Base-by-base conservation (phyloP, 805 yeast species). In the Kazachstania psychrophila region DNA sequence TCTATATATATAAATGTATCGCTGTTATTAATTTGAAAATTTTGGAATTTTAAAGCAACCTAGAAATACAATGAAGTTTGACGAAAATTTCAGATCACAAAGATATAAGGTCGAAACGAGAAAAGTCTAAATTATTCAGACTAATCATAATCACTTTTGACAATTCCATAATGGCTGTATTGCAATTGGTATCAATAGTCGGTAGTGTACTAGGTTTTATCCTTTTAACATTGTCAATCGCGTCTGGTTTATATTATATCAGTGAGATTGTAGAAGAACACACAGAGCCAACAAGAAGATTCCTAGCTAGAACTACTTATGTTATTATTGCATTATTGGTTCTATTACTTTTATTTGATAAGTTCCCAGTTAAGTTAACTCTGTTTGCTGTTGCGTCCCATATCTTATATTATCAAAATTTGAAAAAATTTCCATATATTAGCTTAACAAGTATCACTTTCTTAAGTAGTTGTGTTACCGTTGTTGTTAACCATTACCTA, bases 191-290 rank as follows among this genome's bases (percentile, higher is more conserved):
- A 2, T 75, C 88, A 2, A 69, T 73, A 38, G 54, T 69, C 2
- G 92, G 92, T 12, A 64, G 73, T 1, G 58, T 74, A 0, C 51
- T 69, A 0, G 92, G 88, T 3, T 79, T 81, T 47, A 48, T 73
- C 2, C 70, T 75, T 38, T 64, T 76, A 36, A 76, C 82, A 0
- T 61, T 77, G 23, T 72, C 85, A 15, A 78, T 82, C 41, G 96
- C 97, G 0, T 83, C 95, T 2, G 97, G 95, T 0, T 65, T 92
- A 23, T 92, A 87, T 65, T 88, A 87, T 51, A 67, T 89, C 26
- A 83, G 95, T 7, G 98, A 92, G 56, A 62, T 87, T 23, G 94
- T 92, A 12, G 98, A 92, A 56, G 96, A 88, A 52, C 89, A 92
- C 57, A 73, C 94, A 0, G 92, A 83, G 44, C 76, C 87, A 33